These are phyloP conservation scores for Taphrina wiesneri DNA, from an alignment of 1,139 yeast species.

Conservation along the genomic window DNA sequence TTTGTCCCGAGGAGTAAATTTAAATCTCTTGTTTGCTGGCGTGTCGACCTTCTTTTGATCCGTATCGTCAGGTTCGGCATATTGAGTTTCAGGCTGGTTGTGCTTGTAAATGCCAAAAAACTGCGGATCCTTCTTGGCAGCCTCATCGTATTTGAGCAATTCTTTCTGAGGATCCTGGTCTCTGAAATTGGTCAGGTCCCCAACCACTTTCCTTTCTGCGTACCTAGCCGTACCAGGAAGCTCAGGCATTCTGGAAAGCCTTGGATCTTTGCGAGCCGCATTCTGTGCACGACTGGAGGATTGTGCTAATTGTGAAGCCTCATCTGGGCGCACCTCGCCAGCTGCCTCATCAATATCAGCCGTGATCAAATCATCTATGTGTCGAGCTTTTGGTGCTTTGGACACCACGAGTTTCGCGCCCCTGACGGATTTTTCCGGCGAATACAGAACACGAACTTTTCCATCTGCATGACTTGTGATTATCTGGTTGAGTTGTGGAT, in stretches of 20 bases:
- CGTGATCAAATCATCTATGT: constrained; percentile 46
- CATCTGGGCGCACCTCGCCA: constrained; percentile 31
- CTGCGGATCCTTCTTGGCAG: constrained; percentile 43
- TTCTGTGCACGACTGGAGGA: constrained; percentile 26
- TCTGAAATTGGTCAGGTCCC: constrained; percentile 38
- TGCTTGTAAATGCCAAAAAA: constrained; percentile 39
- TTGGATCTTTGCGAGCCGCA: constrained; percentile 37
- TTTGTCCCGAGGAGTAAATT: constrained; percentile 21
- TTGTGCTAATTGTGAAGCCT: constrained; percentile 18
- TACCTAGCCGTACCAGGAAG: constrained; percentile 25
- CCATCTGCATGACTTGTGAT: constrained; percentile 47
- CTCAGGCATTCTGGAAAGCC: constrained; percentile 33
- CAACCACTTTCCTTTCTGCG: constrained; percentile 41
- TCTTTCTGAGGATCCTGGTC: constrained; percentile 49
- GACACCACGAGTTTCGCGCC: constrained; percentile 48
- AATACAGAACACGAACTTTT: constrained; percentile 45
- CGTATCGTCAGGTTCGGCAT: constrained; percentile 12
- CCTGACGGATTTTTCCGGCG: constrained; percentile 45
- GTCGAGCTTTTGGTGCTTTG: constrained; percentile 46
- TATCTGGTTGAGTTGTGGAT: constrained; percentile 42
- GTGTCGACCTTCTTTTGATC: not conserved
- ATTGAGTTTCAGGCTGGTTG: constrained; percentile 25
- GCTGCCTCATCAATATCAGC: constrained; percentile 44
- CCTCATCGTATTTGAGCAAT: constrained; percentile 46
- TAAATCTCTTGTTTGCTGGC: constrained; percentile 17